These are phyloP conservation scores for Pseudozyma flocculosa DNA, from an alignment of 1,284 basidiomycete species.

Conservation along the genomic window DNA sequence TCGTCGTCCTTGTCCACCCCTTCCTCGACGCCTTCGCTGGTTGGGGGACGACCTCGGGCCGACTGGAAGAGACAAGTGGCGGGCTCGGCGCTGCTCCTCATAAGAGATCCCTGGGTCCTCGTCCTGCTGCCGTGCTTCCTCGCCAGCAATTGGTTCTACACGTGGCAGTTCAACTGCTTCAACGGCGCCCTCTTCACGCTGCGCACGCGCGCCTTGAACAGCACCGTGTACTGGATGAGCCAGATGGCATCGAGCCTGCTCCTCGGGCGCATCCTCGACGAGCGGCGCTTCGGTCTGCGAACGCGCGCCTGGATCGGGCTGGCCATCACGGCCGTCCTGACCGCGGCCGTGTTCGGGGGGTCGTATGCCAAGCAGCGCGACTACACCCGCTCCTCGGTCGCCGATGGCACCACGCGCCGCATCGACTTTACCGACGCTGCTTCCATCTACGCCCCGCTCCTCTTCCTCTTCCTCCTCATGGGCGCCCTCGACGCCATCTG, in stretches of 20 bases:
- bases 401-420: slow-evolving; percentile 2
- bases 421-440: slow-evolving; percentile 21
- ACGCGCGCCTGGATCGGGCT: slow-evolving; percentile 47
- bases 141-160: slow-evolving; percentile 51
- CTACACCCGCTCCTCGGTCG: slow-evolving; percentile 34
- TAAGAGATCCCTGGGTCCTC: slow-evolving; percentile 42
- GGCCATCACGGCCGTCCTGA: slow-evolving; percentile 36
- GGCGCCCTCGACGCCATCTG: slow-evolving; percentile 42
- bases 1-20: no score
- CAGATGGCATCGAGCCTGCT: slow-evolving; percentile 52
- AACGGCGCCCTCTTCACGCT: slow-evolving; percentile 41
- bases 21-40: no score
- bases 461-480: slow-evolving; percentile 48
- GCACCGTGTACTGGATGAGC: slow-evolving; percentile 59
- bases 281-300: slow-evolving; percentile 28
- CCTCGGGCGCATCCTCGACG: slow-evolving; percentile 45
- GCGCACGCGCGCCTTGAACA: slow-evolving; percentile 59
- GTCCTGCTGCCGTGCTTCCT: slow-evolving; percentile 48
- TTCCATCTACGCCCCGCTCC: slow-evolving; percentile 23
- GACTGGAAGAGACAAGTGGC: slow-evolving; percentile 39
- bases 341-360: slow-evolving; percentile 51
- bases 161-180: slow-evolving; percentile 48
- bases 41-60: no score
- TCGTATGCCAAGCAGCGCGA: slow-evolving; percentile 41
- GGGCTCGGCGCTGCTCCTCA: slow-evolving; percentile 36